Evolutionary conservation across 495 filamentous ascomycete species (phyloP), one percentile per base, ranked within the genome.

Genomic region (Polyplosphaeria fusca): DNA sequence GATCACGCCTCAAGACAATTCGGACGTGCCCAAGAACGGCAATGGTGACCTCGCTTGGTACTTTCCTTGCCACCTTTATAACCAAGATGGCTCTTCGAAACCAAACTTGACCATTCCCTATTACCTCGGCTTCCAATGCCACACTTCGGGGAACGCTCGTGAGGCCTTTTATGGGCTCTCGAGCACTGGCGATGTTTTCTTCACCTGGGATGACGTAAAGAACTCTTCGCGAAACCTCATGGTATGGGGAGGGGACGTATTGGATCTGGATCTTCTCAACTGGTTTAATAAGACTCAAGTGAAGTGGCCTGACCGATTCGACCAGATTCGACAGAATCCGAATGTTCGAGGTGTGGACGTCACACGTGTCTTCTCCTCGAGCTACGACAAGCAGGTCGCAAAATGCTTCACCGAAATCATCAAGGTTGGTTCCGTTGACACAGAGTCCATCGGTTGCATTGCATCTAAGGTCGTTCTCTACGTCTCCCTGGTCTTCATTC

Each of bases 401-500:
- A 80, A 87, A 65, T 99, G 94, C 69, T 77, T 97, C 53, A 78
- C 87, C 28, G 83, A 99, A 68, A 95, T 95, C 54, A 88, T 95
- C 77, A 91, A 90, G 65, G 94, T 99, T 23, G 94, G 94, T 13
- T 88, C 87, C 13, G 87, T 99, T 53, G 94, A 97, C 68, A 96
- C 93, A 0, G 90, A 91, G 61, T 96, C 90, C 2, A 88, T 99
- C 7, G 94, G 94, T 12, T 99, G 94, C 71, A 97, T 99, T 63
- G 94, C 94, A 1, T 94, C 91, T 46, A 86, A 95, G 70, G 92
- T 99, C 14, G 94, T 99, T 7, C 86, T 99, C 26, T 99, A 97
- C 62, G 82, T 96, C 30, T 93, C 92, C 4, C 76, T 99, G 57
- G 84, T 87, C 46, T 88, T 99, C 73, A 99, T 99, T 71, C 75